These are phyloP conservation scores for Bryoglossum gracile DNA, from an alignment of 495 filamentous ascomycete species.

Conservation along the genomic window DNA sequence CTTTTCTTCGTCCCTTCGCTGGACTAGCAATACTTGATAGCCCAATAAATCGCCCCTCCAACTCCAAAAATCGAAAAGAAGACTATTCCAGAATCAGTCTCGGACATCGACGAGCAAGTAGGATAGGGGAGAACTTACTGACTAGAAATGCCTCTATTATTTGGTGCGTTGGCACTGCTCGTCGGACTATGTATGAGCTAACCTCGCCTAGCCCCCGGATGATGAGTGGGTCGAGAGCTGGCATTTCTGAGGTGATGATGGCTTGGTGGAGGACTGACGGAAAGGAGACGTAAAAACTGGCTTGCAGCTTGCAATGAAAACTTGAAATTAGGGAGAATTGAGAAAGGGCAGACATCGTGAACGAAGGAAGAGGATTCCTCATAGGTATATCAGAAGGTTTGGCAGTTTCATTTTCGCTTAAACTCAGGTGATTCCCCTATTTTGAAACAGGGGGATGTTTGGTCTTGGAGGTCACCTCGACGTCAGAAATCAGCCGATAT, in stretches of 20 bases:
- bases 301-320: background rate
- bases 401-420: background rate
- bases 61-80: background rate
- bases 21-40: background rate
- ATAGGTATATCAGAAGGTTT: background rate
- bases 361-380: background rate
- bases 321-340: background rate
- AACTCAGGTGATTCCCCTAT: constrained; percentile 2
- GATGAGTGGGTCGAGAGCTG: constrained; percentile 1
- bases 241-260: background rate
- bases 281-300: background rate
- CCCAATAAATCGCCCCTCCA: background rate
- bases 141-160: constrained; percentile 7
- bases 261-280: background rate
- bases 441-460: background rate
- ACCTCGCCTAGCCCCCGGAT: background rate
- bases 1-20: background rate
- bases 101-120: background rate
- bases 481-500: constrained; percentile 2
- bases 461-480: background rate
- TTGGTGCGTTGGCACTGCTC: background rate
- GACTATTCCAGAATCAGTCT: background rate
- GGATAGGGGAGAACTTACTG: background rate
- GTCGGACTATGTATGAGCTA: background rate
- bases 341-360: background rate